Conservation (phyloP, 352 stramenopile species). For the Phytopythium sindhum region DNA sequence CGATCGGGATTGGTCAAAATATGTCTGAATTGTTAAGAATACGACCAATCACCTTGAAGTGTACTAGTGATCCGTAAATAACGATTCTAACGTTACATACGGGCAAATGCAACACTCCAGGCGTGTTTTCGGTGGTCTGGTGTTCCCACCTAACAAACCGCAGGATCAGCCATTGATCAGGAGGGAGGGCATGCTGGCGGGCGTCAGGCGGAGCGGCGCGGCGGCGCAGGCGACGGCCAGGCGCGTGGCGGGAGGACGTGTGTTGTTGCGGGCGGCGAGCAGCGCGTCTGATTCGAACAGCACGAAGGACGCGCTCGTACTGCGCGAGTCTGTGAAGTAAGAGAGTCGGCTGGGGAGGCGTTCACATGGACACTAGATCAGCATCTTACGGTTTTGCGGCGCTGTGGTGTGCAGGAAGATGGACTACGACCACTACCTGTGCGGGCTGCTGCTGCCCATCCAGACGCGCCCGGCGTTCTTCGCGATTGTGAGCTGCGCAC, state of each 20-base stretch:
- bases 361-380: too few relatives aligned
- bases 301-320: conserved; percentile 19
- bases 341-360: not conserved
- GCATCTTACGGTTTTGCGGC: too few relatives aligned
- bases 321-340: conserved; percentile 49
- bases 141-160: not conserved
- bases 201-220: not conserved
- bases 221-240: conserved; percentile 10
- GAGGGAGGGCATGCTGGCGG: not conserved
- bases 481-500: conserved; percentile 52
- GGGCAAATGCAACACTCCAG: too few relatives aligned
- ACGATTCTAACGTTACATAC: not conserved
- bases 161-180: not conserved
- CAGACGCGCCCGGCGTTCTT: conserved; percentile 69
- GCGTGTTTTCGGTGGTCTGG: conserved; percentile 5
- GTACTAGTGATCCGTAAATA: not conserved
- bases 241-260: conserved; percentile 10
- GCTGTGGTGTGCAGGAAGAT: conserved; percentile 41
- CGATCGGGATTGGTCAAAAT: conserved; percentile 21
- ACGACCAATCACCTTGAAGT: not conserved
- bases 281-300: not conserved
- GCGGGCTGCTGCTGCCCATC: conserved; percentile 65
- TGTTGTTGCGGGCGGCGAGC: conserved; percentile 7
- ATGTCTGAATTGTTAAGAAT: not conserved
- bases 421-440: conserved; percentile 85